phyloP scores from a whole-genome alignment of 768 basidiomycete genomes.

The Kwoniella botswanensis region DNA sequence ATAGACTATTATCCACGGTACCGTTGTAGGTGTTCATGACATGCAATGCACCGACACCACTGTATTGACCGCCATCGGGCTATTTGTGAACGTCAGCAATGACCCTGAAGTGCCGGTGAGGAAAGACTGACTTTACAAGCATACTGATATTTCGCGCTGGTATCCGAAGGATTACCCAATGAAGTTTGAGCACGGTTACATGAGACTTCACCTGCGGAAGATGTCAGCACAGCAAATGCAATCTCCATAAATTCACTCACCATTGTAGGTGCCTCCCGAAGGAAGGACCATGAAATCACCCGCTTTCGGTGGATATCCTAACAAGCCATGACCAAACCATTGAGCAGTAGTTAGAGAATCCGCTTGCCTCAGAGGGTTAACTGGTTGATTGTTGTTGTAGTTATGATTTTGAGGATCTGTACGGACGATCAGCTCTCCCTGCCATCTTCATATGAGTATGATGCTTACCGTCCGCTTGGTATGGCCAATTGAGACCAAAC shows the following conservation, averaged over 20 bases:
- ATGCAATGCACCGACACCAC: slow-evolving; percentile 37
- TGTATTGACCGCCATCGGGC: slow-evolving; percentile 7
- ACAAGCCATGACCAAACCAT: slow-evolving; percentile 49
- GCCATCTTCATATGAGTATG: neutral
- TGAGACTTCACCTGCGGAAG: slow-evolving; percentile 22
- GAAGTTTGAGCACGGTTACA: slow-evolving; percentile 29
- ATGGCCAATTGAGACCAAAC: slow-evolving; percentile 48
- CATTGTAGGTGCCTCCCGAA: slow-evolving; percentile 40
- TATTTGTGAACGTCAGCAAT: neutral
- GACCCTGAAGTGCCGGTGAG: neutral
- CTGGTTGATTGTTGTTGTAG: slow-evolving; percentile 39
- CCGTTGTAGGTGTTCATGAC: slow-evolving; percentile 31
- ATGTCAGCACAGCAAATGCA: neutral
- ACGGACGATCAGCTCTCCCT: neutral
- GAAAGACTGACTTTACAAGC: slow-evolving; percentile 26
- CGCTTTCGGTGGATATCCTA: slow-evolving; percentile 40
- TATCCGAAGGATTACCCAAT: slow-evolving; percentile 18
- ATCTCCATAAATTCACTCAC: slow-evolving; percentile 21
- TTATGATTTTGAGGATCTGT: slow-evolving; percentile 18
- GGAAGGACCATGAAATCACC: slow-evolving; percentile 45
- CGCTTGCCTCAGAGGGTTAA: slow-evolving; percentile 31
- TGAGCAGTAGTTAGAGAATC: slow-evolving; percentile 29
- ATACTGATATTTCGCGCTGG: slow-evolving; percentile 9
- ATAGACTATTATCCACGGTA: slow-evolving; percentile 27
- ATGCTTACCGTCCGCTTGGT: slow-evolving; percentile 35